These are phyloP conservation scores for Aspergillus biplanus DNA, from an alignment of 495 filamentous ascomycete species.

Conservation along the genomic window DNA sequence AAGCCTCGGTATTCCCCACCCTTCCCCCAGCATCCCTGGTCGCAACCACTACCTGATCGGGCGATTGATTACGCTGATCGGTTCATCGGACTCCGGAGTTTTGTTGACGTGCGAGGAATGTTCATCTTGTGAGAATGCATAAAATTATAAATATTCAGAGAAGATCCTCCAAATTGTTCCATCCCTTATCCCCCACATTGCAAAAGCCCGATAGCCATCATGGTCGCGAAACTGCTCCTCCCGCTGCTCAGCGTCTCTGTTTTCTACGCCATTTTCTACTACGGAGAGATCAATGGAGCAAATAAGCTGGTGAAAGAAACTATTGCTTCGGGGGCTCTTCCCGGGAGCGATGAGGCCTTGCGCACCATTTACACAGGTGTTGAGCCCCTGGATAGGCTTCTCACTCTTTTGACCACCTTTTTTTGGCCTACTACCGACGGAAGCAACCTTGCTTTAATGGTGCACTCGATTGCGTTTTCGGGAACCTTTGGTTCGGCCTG, in stretches of 20 bases:
- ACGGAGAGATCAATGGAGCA: constrained; percentile 46
- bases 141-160: constrained; percentile 1
- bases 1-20: background rate
- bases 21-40: background rate
- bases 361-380: constrained; percentile 56
- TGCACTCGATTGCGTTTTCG: constrained; percentile 55
- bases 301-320: constrained; percentile 33
- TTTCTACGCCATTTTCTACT: constrained; percentile 47
- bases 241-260: constrained; percentile 46
- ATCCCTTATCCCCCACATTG: background rate
- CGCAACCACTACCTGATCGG: background rate
- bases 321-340: constrained; percentile 39
- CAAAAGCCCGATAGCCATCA: background rate
- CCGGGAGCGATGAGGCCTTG: constrained; percentile 43
- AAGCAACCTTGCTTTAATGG: constrained; percentile 41
- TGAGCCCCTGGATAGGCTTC: constrained; percentile 46
- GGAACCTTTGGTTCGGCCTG: constrained; percentile 60
- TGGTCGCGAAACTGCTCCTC: constrained; percentile 39
- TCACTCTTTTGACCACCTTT: constrained; percentile 53
- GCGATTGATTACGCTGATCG: background rate
- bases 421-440: constrained; percentile 61
- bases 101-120: background rate
- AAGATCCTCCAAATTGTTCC: too few species aligned
- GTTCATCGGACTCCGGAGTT: background rate
- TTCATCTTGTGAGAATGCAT: background rate